These are phyloP conservation scores for Prunella vulgaris DNA, from an alignment of 257 asterid species.

Conservation along the genomic window DNA sequence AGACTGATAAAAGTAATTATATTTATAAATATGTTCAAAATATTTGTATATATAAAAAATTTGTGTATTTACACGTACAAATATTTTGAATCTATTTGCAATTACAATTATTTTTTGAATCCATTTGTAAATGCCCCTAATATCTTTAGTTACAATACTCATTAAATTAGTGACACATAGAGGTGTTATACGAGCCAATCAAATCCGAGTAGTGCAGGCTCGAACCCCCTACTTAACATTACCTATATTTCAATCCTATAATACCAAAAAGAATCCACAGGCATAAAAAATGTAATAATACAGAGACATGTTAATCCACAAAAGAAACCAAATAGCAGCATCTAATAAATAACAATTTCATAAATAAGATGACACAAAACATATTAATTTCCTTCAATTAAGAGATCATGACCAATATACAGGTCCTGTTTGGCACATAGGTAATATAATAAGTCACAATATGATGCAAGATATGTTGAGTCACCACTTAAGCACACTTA, in stretches of 20 bases:
- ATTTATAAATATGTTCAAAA: too few species aligned
- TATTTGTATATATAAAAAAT: too few species aligned
- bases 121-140: too few species aligned
- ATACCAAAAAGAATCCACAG: not conserved
- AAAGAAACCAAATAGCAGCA: slow-evolving; percentile 6
- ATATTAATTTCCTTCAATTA: slow-evolving; percentile 24
- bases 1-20: too few species aligned
- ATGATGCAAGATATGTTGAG: slow-evolving; percentile 17
- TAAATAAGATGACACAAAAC: slow-evolving; percentile 11
- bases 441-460: not conserved
- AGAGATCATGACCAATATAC: slow-evolving; percentile 30
- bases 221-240: too few species aligned
- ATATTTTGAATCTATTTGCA: too few species aligned
- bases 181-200: too few species aligned
- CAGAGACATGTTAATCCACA: not conserved
- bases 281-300: not conserved
- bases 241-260: not conserved
- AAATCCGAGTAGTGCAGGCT: too few species aligned
- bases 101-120: too few species aligned
- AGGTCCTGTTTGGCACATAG: slow-evolving; percentile 21
- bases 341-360: not conserved
- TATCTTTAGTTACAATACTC: too few species aligned
- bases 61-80: too few species aligned
- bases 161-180: too few species aligned
- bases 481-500: slow-evolving; percentile 15